Percentiles rank a stretch among this genome's conserved stretches.
Conservation (phyloP, 2,329 filamentous ascomycete genomes). For the Neurospora sp. region DNA sequence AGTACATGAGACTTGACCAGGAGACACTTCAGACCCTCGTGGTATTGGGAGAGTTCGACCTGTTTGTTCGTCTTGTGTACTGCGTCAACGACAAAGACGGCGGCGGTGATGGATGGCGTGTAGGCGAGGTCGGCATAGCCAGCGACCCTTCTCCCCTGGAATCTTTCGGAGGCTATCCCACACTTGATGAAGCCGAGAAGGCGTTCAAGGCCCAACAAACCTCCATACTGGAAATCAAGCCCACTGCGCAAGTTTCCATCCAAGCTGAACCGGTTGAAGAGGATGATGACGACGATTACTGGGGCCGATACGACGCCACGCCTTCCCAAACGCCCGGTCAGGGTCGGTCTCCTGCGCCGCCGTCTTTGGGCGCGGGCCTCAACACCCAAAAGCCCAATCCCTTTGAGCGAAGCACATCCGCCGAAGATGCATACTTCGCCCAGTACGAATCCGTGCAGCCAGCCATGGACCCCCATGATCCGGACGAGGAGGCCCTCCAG, state of each 20-base stretch:
- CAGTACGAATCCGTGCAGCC: constrained; percentile 72
- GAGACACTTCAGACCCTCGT: constrained; percentile 66
- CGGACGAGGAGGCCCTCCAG: constrained; percentile 49
- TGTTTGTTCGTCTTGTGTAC: constrained; percentile 60
- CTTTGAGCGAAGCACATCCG: constrained; percentile 23
- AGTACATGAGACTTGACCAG: constrained; percentile 59
- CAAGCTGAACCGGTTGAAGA: constrained; percentile 32
- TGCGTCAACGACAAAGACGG: constrained; percentile 55
- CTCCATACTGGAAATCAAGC: constrained; percentile 14
- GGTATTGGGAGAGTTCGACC: constrained; percentile 44
- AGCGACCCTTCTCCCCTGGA: constrained; percentile 49
- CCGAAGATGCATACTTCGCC: constrained; percentile 64
- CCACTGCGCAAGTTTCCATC: constrained; percentile 35
- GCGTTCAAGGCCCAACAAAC: constrained; percentile 27
- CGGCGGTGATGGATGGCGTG: constrained; percentile 55
- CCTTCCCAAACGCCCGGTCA: constrained; percentile 53
- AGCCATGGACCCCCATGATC: constrained; percentile 70
- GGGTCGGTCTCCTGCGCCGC: constrained; percentile 53
- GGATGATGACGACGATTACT: constrained; percentile 69
- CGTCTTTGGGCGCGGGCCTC: constrained; percentile 14
- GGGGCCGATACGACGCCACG: constrained; percentile 67
- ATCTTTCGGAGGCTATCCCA: constrained; percentile 38
- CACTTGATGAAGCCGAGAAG: constrained; percentile 51
- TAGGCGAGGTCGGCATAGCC: constrained; percentile 56
- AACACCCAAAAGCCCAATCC: constrained; percentile 21